Evolutionary conservation across 179 eudicot genomes (phyloP).

Genomic region (Amaranthus tricolor): DNA sequence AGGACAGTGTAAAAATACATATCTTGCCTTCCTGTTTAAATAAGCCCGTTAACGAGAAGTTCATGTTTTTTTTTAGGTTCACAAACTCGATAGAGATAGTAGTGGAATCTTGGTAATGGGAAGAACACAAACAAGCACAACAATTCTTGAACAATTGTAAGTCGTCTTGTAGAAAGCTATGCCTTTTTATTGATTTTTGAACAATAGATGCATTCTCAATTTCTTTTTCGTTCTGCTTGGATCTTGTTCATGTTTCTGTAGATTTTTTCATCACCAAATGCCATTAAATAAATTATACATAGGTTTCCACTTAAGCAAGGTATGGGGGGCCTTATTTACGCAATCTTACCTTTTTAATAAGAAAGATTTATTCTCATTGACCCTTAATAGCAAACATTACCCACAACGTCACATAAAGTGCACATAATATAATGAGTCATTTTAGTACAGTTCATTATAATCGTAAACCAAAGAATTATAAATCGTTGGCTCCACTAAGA

Average conservation of each 20-base stretch:
- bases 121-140: conserved; percentile 76
- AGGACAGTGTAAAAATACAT: not conserved
- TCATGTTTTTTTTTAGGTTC: conserved; percentile 53
- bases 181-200: not conserved
- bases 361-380: too few species aligned
- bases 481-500: too few species aligned
- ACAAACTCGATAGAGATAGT: conserved; percentile 95
- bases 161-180: too few species aligned
- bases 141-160: conserved; percentile 32
- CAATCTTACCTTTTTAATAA: too few species aligned
- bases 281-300: too few species aligned
- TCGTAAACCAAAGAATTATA: too few species aligned
- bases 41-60: conserved; percentile 2
- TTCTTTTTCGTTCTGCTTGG: not conserved
- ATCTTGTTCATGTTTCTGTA: not conserved
- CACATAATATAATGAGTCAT: too few species aligned
- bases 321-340: too few species aligned
- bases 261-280: not conserved
- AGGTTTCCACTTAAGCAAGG: not conserved
- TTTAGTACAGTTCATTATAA: too few species aligned
- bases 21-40: not conserved
- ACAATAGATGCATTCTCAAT: conserved; percentile 2
- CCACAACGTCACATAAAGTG: too few species aligned
- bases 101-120: conserved; percentile 97
- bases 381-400: too few species aligned